phyloP scores from a whole-genome alignment of 352 stramenopile genomes.

The Globisporangium nagaii region DNA sequence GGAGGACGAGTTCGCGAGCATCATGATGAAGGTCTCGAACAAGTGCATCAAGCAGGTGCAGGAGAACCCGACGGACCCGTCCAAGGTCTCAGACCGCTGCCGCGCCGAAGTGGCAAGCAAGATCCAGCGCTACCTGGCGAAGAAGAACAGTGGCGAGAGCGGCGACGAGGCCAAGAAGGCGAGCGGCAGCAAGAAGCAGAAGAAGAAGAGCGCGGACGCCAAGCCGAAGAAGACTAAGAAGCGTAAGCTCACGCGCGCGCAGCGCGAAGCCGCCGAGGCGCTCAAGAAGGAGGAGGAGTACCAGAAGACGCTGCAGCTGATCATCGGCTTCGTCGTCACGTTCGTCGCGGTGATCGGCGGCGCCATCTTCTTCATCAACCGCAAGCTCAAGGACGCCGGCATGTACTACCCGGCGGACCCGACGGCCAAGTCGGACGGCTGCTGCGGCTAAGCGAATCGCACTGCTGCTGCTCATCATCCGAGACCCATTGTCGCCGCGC shows the following conservation, averaged over 20 bases:
- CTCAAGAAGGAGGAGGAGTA: slow-evolving; percentile 67
- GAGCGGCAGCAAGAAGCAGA: slow-evolving; percentile 14
- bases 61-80: slow-evolving; percentile 54
- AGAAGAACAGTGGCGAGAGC: slow-evolving; percentile 26
- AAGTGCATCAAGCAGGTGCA: slow-evolving; percentile 71
- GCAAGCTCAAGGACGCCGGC: slow-evolving; percentile 76
- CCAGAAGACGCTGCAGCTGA: slow-evolving; percentile 59
- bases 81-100: slow-evolving; percentile 64
- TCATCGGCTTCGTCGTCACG: slow-evolving; percentile 65
- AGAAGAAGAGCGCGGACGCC: slow-evolving; percentile 15
- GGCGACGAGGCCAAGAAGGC: slow-evolving; percentile 17
- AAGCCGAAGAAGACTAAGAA: slow-evolving; percentile 53
- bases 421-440: slow-evolving; percentile 37
- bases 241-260: slow-evolving; percentile 57
- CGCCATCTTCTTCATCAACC: slow-evolving; percentile 69
- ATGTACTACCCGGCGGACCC: slow-evolving; percentile 73
- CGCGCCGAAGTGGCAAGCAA: slow-evolving; percentile 43
- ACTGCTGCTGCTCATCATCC: too few relatives aligned
- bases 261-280: slow-evolving; percentile 43
- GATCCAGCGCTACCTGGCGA: slow-evolving; percentile 59
- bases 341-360: slow-evolving; percentile 49
- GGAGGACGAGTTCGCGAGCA: slow-evolving; percentile 51
- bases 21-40: slow-evolving; percentile 71
- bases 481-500: too few relatives aligned
- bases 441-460: slow-evolving; percentile 25